Evolutionary conservation across 495 filamentous ascomycete species (phyloP), one percentile per base, ranked within the genome.

Genomic region (Massariosphaeria phaeospora): DNA sequence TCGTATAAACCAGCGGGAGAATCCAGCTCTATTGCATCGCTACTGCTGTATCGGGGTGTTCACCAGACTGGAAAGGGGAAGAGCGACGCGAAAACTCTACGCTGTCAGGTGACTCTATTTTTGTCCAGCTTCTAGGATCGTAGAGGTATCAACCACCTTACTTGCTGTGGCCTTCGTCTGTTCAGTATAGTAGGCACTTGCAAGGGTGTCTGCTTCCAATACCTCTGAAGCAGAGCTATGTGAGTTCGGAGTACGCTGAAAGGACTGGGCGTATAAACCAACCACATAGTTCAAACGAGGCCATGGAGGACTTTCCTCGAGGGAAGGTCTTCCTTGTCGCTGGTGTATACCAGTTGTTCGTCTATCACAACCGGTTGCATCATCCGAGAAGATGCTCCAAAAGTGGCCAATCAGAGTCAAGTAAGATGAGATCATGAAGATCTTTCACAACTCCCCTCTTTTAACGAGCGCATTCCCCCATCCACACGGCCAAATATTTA

Each of bases 401-500:
- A 58, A 52, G 38, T 58, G 42, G 39, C 56, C 56, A 59, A 59
- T 59, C 34, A 59, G 56, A 33, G 20, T 17, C 18, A 8, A 21
- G 20, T 3, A n/a, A 27, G 45, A 45, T 48, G 11, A n/a, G n/a
- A n/a, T n/a, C n/a, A n/a, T n/a, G n/a, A 6, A 29, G 11, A 24
- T 24, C 18, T 27, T 26, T 35, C 18, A 9, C 18, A 23, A 10
- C 23, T 11, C 41, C 23, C 40, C 17, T 36, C 51, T 36, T 17
- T 15, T 54, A 45, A 44, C 29, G 12, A 44, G 3, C 24, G 48
- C 36, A n/a, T 17, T 3, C 17, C 46, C 50, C 39, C 47, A n/a
- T 8, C 12, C 30, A 23, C 8, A 17, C 31, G 15, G 12, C 21
- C 21, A 21, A 40, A 51, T 9, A 33, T n/a, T 43, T 30, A 24